Conservation (phyloP, 2,329 filamentous ascomycete genomes). For the Neoscytalidium dimidiatum region DNA sequence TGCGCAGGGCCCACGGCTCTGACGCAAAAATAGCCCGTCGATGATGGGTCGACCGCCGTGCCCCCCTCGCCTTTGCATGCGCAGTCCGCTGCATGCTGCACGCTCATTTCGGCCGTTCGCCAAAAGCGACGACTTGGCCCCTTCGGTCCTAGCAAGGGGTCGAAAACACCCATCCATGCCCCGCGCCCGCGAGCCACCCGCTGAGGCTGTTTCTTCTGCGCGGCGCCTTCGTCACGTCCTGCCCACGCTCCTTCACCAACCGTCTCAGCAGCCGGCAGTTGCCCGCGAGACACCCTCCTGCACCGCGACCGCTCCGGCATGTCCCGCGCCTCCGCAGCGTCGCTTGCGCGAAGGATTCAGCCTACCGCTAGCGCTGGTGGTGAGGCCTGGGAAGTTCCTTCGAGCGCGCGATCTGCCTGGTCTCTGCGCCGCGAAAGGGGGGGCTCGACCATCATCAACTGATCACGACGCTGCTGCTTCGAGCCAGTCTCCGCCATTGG, state of each 20-base stretch:
- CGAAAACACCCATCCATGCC: conserved; percentile 6
- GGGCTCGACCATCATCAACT: conserved; percentile 12
- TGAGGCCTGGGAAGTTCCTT: conserved; percentile 12
- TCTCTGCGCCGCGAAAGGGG: not conserved
- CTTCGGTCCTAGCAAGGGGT: conserved; percentile 18
- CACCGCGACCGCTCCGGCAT: conserved; percentile 5
- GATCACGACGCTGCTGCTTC: conserved; percentile 11
- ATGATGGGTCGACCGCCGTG: conserved; percentile 9
- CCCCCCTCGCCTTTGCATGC: conserved; percentile 15
- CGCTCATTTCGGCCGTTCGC: conserved; percentile 16
- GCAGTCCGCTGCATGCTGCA: conserved; percentile 14
- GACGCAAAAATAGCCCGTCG: conserved; percentile 12
- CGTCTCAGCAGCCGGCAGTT: conserved; percentile 16
- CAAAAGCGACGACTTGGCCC: conserved; percentile 12
- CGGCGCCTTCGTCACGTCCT: conserved; percentile 16
- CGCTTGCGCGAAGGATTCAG: conserved; percentile 16
- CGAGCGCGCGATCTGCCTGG: conserved; percentile 7
- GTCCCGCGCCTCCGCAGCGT: conserved; percentile 15
- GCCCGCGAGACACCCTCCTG: not conserved
- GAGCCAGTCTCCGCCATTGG: conserved; percentile 15
- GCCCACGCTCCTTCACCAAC: conserved; percentile 1
- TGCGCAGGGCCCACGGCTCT: not conserved
- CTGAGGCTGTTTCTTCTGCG: conserved; percentile 15
- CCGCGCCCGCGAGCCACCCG: conserved; percentile 14
- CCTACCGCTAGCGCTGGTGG: conserved; percentile 11